Evolutionary conservation across 331 rosid genomes (phyloP).

Genomic region (Phaseolus coccineus): DNA sequence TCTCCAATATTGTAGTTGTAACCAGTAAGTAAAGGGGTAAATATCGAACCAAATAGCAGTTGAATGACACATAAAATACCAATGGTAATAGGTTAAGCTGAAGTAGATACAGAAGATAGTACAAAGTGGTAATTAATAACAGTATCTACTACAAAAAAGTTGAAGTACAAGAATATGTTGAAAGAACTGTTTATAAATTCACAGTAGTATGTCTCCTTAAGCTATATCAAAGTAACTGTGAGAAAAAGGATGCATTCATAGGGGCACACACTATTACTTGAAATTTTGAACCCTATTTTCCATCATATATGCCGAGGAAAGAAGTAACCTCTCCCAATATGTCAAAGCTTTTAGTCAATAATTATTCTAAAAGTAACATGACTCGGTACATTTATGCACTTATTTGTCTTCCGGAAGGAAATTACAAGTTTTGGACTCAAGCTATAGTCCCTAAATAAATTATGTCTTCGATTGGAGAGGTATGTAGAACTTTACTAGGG

Average conservation of each 20-base stretch:
- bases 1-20: constrained; percentile 1
- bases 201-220: too few relatives aligned
- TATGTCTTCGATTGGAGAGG: neutral
- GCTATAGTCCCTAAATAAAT: neutral
- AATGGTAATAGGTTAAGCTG: neutral
- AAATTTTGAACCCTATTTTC: neutral
- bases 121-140: too few relatives aligned
- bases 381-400: neutral
- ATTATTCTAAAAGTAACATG: too few relatives aligned
- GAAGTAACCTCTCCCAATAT: too few relatives aligned
- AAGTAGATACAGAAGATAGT: too few relatives aligned
- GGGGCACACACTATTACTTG: neutral
- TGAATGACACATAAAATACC: constrained; percentile 7
- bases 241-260: neutral
- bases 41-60: constrained; percentile 17
- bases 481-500: neutral
- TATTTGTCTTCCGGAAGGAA: constrained; percentile 13
- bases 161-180: too few relatives aligned
- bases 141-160: too few relatives aligned
- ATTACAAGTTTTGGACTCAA: neutral
- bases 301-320: too few relatives aligned
- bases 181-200: too few relatives aligned
- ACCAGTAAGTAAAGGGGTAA: constrained; percentile 26
- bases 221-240: neutral
- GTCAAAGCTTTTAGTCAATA: too few relatives aligned